These are phyloP conservation scores for Phytophthora macrochlamydospora DNA, from an alignment of 352 stramenopile species.

Conservation along the genomic window DNA sequence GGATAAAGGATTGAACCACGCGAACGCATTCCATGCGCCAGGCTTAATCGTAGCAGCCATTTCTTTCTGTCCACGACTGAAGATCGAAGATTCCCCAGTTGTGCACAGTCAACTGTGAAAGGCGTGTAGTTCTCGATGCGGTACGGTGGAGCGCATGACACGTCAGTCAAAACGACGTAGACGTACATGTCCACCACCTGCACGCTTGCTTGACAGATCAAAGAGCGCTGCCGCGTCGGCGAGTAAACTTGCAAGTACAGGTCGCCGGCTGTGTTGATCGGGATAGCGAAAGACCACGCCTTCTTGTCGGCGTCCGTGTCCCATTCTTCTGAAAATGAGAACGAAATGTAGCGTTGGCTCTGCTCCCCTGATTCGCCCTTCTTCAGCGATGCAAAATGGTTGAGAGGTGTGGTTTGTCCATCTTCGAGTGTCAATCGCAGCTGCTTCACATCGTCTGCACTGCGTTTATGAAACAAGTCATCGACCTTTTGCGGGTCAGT, in stretches of 20 bases:
- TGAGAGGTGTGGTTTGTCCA: conserved; percentile 71
- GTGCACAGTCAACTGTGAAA: conserved; percentile 75
- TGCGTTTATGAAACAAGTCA: conserved; percentile 78
- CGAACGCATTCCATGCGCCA: conserved; percentile 80
- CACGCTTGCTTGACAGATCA: conserved; percentile 86
- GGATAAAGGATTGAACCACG: conserved; percentile 85
- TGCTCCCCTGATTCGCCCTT: conserved; percentile 61
- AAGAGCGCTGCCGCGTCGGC: conserved; percentile 64
- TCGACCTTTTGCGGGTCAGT: conserved; percentile 64
- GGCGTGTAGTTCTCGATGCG: conserved; percentile 90
- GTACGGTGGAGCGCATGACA: conserved; percentile 80
- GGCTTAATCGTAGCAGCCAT: conserved; percentile 55
- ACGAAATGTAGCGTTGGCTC: conserved; percentile 79
- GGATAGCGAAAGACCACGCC: conserved; percentile 83
- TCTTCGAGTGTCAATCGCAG: conserved; percentile 55
- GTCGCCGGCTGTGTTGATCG: conserved; percentile 78
- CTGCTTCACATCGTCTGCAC: conserved; percentile 58
- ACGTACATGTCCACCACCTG: conserved; percentile 91
- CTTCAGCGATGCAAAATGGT: conserved; percentile 82
- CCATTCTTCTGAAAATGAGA: conserved; percentile 81
- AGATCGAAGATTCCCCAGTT: conserved; percentile 76
- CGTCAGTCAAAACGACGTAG: conserved; percentile 86
- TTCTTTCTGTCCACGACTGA: conserved; percentile 63
- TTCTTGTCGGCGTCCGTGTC: conserved; percentile 46
- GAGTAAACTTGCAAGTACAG: conserved; percentile 85